Conservation (phyloP, 1,284 basidiomycete genomes). For the Boletus mariae region DNA sequence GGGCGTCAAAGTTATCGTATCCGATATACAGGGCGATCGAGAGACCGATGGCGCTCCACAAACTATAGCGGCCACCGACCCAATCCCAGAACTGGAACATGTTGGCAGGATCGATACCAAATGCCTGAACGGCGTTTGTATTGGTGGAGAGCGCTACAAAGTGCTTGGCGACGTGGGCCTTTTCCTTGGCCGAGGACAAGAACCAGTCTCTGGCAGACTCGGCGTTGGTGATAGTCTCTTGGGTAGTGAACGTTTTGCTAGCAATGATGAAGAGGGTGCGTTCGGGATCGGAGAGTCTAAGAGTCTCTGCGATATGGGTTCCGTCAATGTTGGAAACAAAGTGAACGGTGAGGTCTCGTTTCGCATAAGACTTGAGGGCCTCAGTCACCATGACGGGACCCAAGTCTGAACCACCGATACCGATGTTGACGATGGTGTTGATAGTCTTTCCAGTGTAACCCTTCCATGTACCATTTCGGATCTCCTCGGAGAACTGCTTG, state of each 20-base stretch:
- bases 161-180: slow-evolving; percentile 95
- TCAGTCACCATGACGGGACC: slow-evolving; percentile 99
- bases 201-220: slow-evolving; percentile 95
- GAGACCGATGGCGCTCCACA: slow-evolving; percentile 98
- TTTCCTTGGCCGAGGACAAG: slow-evolving; percentile 79
- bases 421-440: slow-evolving; percentile 95
- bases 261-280: slow-evolving; percentile 97
- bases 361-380: slow-evolving; percentile 90
- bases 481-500: slow-evolving; percentile 81
- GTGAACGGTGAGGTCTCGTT: slow-evolving; percentile 83
- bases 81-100: slow-evolving; percentile 99
- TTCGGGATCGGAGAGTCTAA: slow-evolving; percentile 84
- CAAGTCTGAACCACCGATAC: slow-evolving; percentile 96
- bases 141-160: slow-evolving; percentile 98
- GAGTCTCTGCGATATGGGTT: slow-evolving; percentile 91
- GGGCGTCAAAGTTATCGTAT: slow-evolving; percentile 89
- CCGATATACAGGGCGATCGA: slow-evolving; percentile 93
- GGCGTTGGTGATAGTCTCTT: slow-evolving; percentile 99
- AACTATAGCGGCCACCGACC: slow-evolving; percentile 97
- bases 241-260: slow-evolving; percentile 98
- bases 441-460: slow-evolving; percentile 97
- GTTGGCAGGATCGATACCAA: slow-evolving; percentile 89
- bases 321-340: slow-evolving; percentile 99
- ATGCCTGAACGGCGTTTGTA: slow-evolving; percentile 89
- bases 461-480: slow-evolving; percentile 88